Evolutionary conservation across 805 yeast species (phyloP).

Genomic region (Pichia gijzeniarum): DNA sequence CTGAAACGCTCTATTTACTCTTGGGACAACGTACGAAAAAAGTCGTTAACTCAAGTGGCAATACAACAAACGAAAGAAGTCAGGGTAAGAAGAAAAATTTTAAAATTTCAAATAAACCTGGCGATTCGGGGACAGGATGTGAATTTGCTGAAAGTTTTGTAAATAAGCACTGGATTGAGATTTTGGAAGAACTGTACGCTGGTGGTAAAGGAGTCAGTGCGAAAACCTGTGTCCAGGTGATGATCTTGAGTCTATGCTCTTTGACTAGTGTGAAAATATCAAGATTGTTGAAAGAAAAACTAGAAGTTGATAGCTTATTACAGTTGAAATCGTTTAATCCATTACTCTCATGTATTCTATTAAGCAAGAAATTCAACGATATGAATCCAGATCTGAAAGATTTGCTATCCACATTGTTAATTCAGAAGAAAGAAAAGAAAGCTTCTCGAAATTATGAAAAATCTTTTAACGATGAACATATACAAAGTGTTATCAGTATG

Average conservation of each 20-base stretch:
- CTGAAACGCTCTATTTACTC: constrained; percentile 39
- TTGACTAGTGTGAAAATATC: constrained; percentile 39
- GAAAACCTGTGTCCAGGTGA: constrained; percentile 39
- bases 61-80: constrained; percentile 10
- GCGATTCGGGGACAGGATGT: not conserved
- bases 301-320: constrained; percentile 38
- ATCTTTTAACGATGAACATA: constrained; percentile 30
- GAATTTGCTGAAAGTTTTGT: constrained; percentile 53
- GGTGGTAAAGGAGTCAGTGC: constrained; percentile 51
- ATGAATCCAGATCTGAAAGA: constrained; percentile 46
- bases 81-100: constrained; percentile 15
- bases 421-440: not conserved
- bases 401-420: constrained; percentile 40
- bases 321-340: constrained; percentile 43
- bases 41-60: constrained; percentile 14
- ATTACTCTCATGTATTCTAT: constrained; percentile 46
- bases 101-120: constrained; percentile 16
- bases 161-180: constrained; percentile 49
- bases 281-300: constrained; percentile 35
- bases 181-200: constrained; percentile 50
- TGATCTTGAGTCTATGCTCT: constrained; percentile 47
- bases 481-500: constrained; percentile 43
- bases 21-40: constrained; percentile 34
- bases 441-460: not conserved
- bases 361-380: constrained; percentile 41